Base-by-base conservation (phyloP, 345 rosid species). In the Salix udensis region DNA sequence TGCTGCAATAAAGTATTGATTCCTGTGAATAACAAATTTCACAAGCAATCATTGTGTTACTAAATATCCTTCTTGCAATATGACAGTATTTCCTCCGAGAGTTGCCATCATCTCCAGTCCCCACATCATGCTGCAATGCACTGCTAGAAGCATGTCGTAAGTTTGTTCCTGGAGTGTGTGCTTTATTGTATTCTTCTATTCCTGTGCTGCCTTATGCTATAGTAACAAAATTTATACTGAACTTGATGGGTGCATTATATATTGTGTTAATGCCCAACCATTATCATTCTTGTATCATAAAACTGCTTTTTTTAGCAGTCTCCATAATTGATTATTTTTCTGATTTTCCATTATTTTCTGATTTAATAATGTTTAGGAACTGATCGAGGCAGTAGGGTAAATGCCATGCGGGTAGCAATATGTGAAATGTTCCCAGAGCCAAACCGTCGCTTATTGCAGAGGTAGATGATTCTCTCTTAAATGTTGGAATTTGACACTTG, bases 361-460 rank as follows among this genome's bases (percentile, higher is more conserved):
- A 65, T 58, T 37, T 40, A 37, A 53, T 65, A 46, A 76, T 80
- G 58, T 71, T 70, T 85, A 96, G 99, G 97, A 82, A 80, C 87
- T 42, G 96, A 93, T 73, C 94, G 89, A 31, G 81, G 83, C 62
- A 76, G 68, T 84, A 84, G 96, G 87, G 89, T 92, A 78, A 86
- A 84, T 87, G 91, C 96, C 80, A 91, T 92, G 91, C 90, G 94
- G 67, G 76, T 80, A 79, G 97, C 99, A 82, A 94, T 96, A 78
- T 88, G 89, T 74, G 99, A 96, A 84, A 88, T 96, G 50, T 96
- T 96, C 78, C 99, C 99, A 62, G 99, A 96, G 88, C 99, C 99
- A 81, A 96, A 93, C 74, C 98, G 98, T 36, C 94, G 90, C 78
- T 84, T 96, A 72, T 80, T 96, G 88, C 94, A 96, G 77, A 96